Conservation (phyloP, 805 yeast genomes). For the Hanseniaspora pseudoguilliermondii region DNA sequence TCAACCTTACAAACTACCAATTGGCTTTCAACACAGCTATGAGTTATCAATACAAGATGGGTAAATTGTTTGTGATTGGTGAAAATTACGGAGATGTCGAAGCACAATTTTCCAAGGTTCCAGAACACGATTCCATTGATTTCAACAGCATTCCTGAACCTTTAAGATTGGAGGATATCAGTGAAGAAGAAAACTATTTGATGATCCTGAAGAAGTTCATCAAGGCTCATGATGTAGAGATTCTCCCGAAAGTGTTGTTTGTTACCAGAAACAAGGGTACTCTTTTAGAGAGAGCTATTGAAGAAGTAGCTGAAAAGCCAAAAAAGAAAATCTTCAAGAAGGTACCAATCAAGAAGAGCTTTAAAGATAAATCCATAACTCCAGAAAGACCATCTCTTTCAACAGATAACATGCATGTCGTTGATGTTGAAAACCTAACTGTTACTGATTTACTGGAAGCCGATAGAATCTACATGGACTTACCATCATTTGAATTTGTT, state of each 20-base stretch:
- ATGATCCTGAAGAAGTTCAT: slow-evolving; percentile 36
- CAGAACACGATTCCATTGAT: slow-evolving; percentile 19
- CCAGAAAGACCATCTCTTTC: slow-evolving; percentile 32
- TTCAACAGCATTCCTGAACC: slow-evolving; percentile 16
- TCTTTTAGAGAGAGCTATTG: slow-evolving; percentile 9
- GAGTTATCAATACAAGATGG: slow-evolving; percentile 65
- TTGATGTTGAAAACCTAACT: slow-evolving; percentile 64
- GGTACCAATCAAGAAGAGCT: slow-evolving; percentile 20
- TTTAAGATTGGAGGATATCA: slow-evolving; percentile 17
- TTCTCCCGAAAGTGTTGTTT: slow-evolving; percentile 47
- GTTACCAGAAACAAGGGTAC: slow-evolving; percentile 37
- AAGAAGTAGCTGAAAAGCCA: neutral
- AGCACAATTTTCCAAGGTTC: slow-evolving; percentile 12
- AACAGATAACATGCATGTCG: slow-evolving; percentile 38
- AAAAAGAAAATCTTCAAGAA: neutral
- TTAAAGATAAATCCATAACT: slow-evolving; percentile 46
- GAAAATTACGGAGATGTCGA: slow-evolving; percentile 23
- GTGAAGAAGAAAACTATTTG: slow-evolving; percentile 21
- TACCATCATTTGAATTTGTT: slow-evolving; percentile 55
- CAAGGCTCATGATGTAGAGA: slow-evolving; percentile 36
- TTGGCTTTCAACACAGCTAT: slow-evolving; percentile 72
- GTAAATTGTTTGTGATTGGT: slow-evolving; percentile 64
- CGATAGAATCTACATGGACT: slow-evolving; percentile 59
- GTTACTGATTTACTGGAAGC: slow-evolving; percentile 78
- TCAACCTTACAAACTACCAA: slow-evolving; percentile 62